Base-by-base conservation (phyloP, 2,329 filamentous ascomycete species). In the Alternaria gaisen region DNA sequence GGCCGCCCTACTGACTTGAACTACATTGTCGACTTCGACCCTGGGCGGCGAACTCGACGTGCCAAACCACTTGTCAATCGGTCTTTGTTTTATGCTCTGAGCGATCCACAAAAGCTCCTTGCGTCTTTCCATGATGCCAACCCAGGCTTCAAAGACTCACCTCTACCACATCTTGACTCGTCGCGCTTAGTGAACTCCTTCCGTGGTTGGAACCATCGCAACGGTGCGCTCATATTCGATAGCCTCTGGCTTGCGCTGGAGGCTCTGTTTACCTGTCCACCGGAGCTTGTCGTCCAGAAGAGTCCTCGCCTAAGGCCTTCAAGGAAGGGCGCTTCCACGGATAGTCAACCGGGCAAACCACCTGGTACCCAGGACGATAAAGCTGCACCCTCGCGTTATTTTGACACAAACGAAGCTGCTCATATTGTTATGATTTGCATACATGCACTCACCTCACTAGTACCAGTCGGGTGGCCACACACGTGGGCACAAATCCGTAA, bases 351-450 rank as follows among this genome's bases (percentile, higher is more conserved):
- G 4, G 44, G 57, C 22, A 32, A 42, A 3, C 24, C 42, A 1
- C 11, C 50, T 14, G 14, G 34, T 14, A 41, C 41, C 1, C n/a
- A 30, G 4, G 44, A 53, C 9, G 16, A 10, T 12, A 4, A 32
- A 26, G 20, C 42, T 9, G 54, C 20, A 41, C 5, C 28, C 40
- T 44, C 60, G 38, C 64, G 66, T 4, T 79, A 77, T 64, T 53
- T 80, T 8, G 64, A 53, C 18, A 74, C 77, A 50, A 32, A 66
- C 2, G 77, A 82, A 53, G 79, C 78, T 22, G 78, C 77, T 40
- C 80, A 81, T 51, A 74, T 82, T 6, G 70, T 79, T 32, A 77
- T 80, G 63, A 72, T 82, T 40, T 78, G 78, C 43, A 73, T 82
- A 12, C 76, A 81, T 53, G 78, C 78, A 36, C 60, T 82, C 63